These are phyloP conservation scores for Trichosporon asahii DNA, from an alignment of 1,284 basidiomycete genomes.

Conservation along the genomic window DNA sequence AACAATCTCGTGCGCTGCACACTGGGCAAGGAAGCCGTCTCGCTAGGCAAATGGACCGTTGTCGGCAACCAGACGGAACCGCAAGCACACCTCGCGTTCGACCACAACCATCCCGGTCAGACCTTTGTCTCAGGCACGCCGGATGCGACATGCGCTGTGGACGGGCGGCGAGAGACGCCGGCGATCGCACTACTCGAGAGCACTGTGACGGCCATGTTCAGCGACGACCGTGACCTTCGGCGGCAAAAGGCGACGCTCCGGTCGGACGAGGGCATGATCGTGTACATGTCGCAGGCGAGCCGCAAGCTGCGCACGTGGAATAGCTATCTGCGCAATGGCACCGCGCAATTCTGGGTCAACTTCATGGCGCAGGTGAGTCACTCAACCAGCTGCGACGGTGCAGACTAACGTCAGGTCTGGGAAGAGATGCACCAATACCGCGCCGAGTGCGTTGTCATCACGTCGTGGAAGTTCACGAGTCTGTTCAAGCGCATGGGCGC, in stretches of 20 bases:
- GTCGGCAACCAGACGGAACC: neutral
- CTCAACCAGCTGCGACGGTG: no score
- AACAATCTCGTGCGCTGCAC: neutral
- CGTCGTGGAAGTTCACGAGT: neutral
- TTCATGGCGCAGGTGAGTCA: constrained; percentile 7
- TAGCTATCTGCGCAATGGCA: constrained; percentile 5
- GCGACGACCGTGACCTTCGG: constrained; percentile 1
- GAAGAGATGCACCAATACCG: constrained; percentile 16
- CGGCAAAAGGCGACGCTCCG: neutral
- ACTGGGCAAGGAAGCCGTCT: neutral
- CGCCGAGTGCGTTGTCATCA: constrained; percentile 4
- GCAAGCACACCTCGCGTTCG: neutral
- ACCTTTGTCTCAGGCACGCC: neutral
- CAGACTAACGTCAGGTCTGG: constrained; percentile 2
- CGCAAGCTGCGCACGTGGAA: constrained; percentile 12
- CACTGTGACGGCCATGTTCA: neutral
- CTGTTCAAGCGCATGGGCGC: neutral
- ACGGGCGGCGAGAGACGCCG: neutral
- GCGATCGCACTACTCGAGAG: neutral
- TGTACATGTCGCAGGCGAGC: constrained; percentile 9
- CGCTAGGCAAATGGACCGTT: neutral
- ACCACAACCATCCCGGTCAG: neutral
- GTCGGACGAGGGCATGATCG: neutral
- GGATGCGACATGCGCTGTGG: neutral
- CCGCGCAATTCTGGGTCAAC: neutral